phyloP scores from a whole-genome alignment of 768 basidiomycete genomes.

The Filobasidium floriforme region DNA sequence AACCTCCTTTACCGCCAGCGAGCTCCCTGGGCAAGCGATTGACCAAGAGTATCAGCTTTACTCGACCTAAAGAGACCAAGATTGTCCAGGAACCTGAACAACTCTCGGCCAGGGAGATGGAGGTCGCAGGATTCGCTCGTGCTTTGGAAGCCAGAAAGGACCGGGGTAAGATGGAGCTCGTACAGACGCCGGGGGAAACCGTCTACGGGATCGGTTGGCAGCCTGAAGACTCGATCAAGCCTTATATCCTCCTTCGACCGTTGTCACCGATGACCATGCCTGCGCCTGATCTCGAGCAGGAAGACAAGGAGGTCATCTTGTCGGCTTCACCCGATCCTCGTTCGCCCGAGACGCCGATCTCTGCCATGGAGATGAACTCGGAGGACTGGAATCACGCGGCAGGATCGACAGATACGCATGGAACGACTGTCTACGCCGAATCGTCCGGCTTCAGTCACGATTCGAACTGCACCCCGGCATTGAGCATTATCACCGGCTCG shows the following conservation, averaged over 20 bases:
- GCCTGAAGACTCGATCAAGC: background rate
- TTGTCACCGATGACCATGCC: background rate
- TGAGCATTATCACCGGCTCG: conserved; percentile 1
- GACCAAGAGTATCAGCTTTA: conserved; percentile 7
- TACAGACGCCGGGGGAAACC: background rate
- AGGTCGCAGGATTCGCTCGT: conserved; percentile 1
- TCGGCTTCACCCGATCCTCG: background rate
- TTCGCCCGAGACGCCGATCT: conserved; percentile 1
- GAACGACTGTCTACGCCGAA: conserved; percentile 1
- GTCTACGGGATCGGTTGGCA: background rate
- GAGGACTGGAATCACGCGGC: background rate
- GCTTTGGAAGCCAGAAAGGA: background rate
- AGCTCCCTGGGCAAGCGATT: background rate
- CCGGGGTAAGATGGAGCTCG: background rate
- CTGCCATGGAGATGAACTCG: background rate
- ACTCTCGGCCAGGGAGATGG: too few relatives aligned
- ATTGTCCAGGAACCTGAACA: background rate
- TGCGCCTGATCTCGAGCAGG: background rate
- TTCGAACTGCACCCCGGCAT: conserved; percentile 5
- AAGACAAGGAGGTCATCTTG: conserved; percentile 4
- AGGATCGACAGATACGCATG: background rate
- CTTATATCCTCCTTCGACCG: conserved; percentile 5
- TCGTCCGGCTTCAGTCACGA: conserved; percentile 1
- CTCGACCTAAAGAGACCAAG: background rate
- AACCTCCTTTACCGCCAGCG: background rate